Percentiles rank a stretch among this genome's conserved stretches.
phyloP scores from a whole-genome alignment of 1,284 basidiomycete genomes.

The Puccinia horiana region DNA sequence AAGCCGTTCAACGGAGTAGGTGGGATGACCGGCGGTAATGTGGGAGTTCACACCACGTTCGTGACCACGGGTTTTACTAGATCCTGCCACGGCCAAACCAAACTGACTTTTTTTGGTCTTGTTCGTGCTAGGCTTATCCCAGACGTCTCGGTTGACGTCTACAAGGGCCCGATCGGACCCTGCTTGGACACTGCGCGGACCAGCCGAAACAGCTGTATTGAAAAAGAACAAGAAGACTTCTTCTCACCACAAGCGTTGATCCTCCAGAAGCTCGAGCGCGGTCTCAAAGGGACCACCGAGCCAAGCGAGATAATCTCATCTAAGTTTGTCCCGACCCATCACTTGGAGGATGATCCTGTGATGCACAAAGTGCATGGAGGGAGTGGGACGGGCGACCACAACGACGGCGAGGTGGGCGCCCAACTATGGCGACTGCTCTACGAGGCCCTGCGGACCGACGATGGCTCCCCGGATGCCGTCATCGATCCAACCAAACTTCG shows the following conservation, averaged over 20 bases:
- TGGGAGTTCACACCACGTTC: slow-evolving; percentile 43
- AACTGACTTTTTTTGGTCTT: background rate
- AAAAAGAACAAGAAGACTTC: background rate
- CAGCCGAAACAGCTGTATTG: background rate
- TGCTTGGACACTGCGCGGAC: background rate
- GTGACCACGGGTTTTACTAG: background rate
- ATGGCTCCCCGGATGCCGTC: background rate
- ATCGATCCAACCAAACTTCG: slow-evolving; percentile 22
- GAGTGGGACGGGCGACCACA: background rate
- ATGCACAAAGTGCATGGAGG: background rate
- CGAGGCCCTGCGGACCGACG: background rate
- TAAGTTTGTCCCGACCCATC: background rate
- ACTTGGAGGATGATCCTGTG: background rate
- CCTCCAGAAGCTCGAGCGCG: background rate
- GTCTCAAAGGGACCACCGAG: background rate
- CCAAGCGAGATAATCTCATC: background rate
- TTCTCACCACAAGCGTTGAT: slow-evolving; percentile 34
- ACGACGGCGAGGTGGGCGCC: background rate
- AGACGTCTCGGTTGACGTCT: slow-evolving; percentile 35
- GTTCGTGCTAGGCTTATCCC: slow-evolving; percentile 20
- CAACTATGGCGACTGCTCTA: slow-evolving; percentile 17
- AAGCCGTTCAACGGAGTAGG: slow-evolving; percentile 45
- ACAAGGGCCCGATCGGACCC: background rate
- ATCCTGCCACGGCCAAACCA: background rate
- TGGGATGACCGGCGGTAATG: slow-evolving; percentile 38